Evolutionary conservation across 2,329 filamentous ascomycete species (phyloP).

Genomic region (Exophiala alcalophila): DNA sequence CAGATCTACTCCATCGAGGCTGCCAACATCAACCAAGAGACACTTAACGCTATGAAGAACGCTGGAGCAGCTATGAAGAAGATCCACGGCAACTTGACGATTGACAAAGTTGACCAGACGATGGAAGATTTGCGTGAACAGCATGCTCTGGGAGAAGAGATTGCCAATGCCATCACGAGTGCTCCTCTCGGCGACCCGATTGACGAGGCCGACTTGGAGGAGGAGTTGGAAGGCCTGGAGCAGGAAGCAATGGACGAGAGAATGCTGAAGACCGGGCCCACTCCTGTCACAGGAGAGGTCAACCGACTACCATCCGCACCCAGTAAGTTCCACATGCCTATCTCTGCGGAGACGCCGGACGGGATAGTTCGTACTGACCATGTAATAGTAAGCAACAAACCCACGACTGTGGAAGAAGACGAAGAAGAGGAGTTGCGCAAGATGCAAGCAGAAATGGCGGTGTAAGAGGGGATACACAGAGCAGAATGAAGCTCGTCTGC

Average conservation of each 20-base stretch:
- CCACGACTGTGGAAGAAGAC: constrained; percentile 71
- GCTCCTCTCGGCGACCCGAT: constrained; percentile 64
- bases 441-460: constrained; percentile 94
- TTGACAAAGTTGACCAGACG: constrained; percentile 90
- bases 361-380: too few species aligned
- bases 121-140: constrained; percentile 94
- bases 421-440: constrained; percentile 93
- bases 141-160: constrained; percentile 89
- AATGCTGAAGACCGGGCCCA: constrained; percentile 83
- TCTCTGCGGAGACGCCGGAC: constrained; percentile 28
- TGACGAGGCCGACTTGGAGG: constrained; percentile 83
- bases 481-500: too few species aligned
- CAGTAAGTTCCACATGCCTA: constrained; percentile 55
- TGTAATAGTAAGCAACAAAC: constrained; percentile 44
- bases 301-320: constrained; percentile 74
- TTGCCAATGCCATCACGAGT: constrained; percentile 77
- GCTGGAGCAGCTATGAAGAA: constrained; percentile 86
- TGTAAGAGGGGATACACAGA: constrained; percentile 53
- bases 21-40: constrained; percentile 98
- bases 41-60: constrained; percentile 87
- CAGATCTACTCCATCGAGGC: constrained; percentile 97
- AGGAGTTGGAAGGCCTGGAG: constrained; percentile 80
- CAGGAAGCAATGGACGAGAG: constrained; percentile 90
- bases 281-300: constrained; percentile 76
- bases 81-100: constrained; percentile 86